Evolutionary conservation across 495 filamentous ascomycete genomes (phyloP).

Genomic region (Melanomma pulvis-pyrius): DNA sequence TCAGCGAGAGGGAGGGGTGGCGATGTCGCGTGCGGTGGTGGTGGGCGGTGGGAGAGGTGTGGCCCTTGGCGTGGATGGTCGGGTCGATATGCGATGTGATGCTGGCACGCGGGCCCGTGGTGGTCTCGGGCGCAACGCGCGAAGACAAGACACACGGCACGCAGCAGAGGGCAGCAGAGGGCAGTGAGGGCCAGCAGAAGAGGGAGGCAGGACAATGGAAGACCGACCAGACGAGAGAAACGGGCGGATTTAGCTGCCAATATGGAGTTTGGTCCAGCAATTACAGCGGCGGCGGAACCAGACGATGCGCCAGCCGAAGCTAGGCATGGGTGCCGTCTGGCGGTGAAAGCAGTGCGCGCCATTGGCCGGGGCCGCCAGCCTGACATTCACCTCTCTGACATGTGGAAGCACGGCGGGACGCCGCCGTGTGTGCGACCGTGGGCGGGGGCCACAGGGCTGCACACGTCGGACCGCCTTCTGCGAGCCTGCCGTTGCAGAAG

Average conservation of each 20-base stretch:
- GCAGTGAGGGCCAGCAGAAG: background rate
- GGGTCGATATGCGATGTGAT: background rate
- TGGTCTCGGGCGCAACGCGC: background rate
- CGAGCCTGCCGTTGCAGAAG: background rate
- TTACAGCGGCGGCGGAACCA: constrained; percentile 7
- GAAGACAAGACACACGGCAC: background rate
- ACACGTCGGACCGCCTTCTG: background rate
- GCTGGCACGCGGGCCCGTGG: background rate
- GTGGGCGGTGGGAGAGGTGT: constrained; percentile 1
- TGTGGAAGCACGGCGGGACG: background rate
- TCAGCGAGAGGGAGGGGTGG: constrained; percentile 22
- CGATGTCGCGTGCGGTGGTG: constrained; percentile 9
- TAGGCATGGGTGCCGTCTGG: background rate
- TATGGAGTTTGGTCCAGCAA: constrained; percentile 20
- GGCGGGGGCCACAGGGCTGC: no score
- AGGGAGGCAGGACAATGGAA: background rate
- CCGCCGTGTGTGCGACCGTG: background rate
- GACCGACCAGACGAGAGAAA: background rate
- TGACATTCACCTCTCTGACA: background rate
- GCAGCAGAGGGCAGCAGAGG: background rate
- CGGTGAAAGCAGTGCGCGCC: background rate
- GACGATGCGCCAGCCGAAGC: constrained; percentile 7
- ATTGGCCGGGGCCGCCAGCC: background rate
- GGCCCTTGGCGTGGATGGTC: background rate
- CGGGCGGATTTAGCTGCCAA: constrained; percentile 13